Base-by-base conservation (phyloP, 495 filamentous ascomycete genomes). In the Hamigera avellanea region DNA sequence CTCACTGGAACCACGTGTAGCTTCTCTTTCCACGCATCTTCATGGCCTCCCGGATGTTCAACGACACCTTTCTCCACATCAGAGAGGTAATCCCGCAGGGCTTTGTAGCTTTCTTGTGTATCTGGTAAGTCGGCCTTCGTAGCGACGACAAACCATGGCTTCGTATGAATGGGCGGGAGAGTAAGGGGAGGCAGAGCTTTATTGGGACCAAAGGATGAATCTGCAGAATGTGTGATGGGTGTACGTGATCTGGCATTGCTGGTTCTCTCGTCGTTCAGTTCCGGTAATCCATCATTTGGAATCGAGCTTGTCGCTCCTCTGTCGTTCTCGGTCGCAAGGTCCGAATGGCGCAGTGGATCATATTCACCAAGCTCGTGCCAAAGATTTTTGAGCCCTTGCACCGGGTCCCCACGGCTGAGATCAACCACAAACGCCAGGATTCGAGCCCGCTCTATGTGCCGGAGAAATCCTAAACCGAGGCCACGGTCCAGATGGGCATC, bases 121-220 rank as follows among this genome's bases (percentile, higher is more conserved):
- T 71, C 70, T 7, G 75, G 72, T 33, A 95, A 51, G 56, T 98
- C 91, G 8, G 85, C 88, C 57, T 98, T 98, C 25, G 88, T 95
- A 7, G 87, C 93, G 25, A 96, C 82, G 1, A 96, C 88, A 46
- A 95, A 91, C 93, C 93, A 98, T 5, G 89, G 86, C 55, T 98
- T 98, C 8, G 69, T 69, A 12, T 83, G 81, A 32, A 93, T 83
- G 28, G 83, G 76, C 12, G 81, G 68, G 18, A 69, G 56, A 9
- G 43, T 29, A 10, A 67, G 52, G 6, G 41, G 49, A 29, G 61
- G 62, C 13, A 66, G 49, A 10, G 48, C 33, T n/a, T n/a, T 1
- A 48, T 39, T 21, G 37, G 19, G n/a, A n/a, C n/a, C n/a, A n/a
- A n/a, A n/a, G n/a, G n/a, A n/a, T 3, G 49, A 31, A 25, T 35